Base-by-base conservation (phyloP, 371 early-diverging fungal genomes). In the Batkoa obscura region DNA sequence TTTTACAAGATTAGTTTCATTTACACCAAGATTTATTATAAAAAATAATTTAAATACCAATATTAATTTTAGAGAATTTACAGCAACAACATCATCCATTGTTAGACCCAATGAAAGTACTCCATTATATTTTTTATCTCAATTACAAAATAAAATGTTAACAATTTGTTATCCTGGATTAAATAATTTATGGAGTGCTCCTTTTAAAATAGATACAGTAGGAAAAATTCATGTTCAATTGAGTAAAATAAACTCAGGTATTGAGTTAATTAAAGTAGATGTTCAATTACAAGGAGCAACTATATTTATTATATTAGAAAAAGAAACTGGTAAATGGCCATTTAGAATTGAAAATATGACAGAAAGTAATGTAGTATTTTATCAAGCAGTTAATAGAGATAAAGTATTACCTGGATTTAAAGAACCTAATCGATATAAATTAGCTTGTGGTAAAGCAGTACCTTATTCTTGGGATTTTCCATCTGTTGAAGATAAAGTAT, bases 391-490 rank as follows among this genome's bases (percentile, higher is more conserved):
- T 13, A 51, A 15, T 32, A 33, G 12, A 30, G 38, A 57, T 48
- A n/a, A 33, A 31, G 36, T 33, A 39, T 45, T 45, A 13, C 47
- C 48, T 33, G 48, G 39, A 3, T 23, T 15, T 31, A 32, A 32
- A 3, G 51, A 47, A 38, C 41, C 47, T 30, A 53, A 15, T 9
- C 43, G 35, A 13, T 92, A 88, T 63, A 62, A 63, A 13, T 64
- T 90, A 45, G 69, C 75, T 23, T 68, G 82, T 0, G 77, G 79
- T 9, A 70, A 78, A 59, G 66, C 81, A 1, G 68, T 82, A 58
- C 73, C 80, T n/a, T 98, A 94, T 58, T 83, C 96, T 0, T 95
- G 94, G 93, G 98, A 98, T 60, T 68, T 79, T 57, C 98, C 97
- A 15, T 79, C 86, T 6, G 66, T 76, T 2, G 68, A 72, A 30